These are phyloP conservation scores for Cicer judaicum DNA, from an alignment of 306 rosid genomes.

Conservation along the genomic window DNA sequence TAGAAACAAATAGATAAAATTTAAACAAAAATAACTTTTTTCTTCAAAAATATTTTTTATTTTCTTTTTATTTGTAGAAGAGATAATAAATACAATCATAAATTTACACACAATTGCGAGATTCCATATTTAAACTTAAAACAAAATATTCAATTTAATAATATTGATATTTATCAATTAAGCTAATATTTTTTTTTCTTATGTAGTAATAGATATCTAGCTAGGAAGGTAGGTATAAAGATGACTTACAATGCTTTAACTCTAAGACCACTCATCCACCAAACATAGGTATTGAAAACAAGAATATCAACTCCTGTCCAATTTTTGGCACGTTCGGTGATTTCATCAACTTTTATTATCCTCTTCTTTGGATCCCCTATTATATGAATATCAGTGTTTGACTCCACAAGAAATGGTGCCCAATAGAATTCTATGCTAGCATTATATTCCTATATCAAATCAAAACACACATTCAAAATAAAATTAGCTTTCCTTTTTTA, in stretches of 20 bases:
- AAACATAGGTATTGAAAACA: conserved; percentile 84
- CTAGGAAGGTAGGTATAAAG: conserved; percentile 3
- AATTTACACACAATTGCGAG: no score
- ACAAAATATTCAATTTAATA: no score
- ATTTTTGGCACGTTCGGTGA: conserved; percentile 70
- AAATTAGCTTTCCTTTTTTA: conserved; percentile 19
- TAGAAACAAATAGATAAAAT: no score
- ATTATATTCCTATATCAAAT: conserved; percentile 64
- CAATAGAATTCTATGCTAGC: conserved; percentile 90
- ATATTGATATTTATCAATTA: no score
- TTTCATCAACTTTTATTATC: conserved; percentile 81
- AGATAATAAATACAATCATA: no score
- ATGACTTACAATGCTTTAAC: conserved; percentile 71
- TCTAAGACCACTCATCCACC: conserved; percentile 94
- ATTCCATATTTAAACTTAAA: fast-evolving
- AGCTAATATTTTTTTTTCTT: no score
- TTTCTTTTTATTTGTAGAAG: no score
- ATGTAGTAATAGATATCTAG: no score
- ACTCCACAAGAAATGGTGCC: conserved; percentile 95
- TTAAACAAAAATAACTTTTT: no score
- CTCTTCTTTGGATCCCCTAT: conserved; percentile 84
- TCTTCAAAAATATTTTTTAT: no score
- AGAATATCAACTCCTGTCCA: conserved; percentile 87
- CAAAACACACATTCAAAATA: neutral
- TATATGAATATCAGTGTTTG: conserved; percentile 76